Evolutionary conservation across 1,284 basidiomycete genomes (phyloP).

Genomic region (Veloporphyrellus conicus): DNA sequence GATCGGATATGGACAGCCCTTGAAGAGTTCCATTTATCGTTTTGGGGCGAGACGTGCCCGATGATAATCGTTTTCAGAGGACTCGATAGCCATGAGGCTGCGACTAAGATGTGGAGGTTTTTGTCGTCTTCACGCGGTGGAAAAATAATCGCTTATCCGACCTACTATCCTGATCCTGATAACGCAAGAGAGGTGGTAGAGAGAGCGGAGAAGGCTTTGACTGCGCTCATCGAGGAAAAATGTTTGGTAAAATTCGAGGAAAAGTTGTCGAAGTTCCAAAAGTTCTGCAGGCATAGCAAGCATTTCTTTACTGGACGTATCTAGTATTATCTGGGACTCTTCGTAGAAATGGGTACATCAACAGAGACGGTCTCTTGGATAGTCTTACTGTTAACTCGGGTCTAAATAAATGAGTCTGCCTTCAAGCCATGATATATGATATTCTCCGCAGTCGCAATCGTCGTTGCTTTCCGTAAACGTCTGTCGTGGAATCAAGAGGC

Average conservation of each 20-base stretch:
- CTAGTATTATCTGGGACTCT: constrained; percentile 8
- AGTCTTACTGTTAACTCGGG: too few species aligned
- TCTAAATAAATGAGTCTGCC: too few species aligned
- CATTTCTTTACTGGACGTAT: constrained; percentile 16
- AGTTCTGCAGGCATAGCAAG: constrained; percentile 17
- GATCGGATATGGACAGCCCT: constrained; percentile 18
- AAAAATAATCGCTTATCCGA: constrained; percentile 20
- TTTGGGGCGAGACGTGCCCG: constrained; percentile 23
- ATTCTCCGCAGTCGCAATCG: too few species aligned
- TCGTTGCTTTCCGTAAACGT: too few species aligned
- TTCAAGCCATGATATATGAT: too few species aligned
- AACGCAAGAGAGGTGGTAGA: constrained; percentile 14
- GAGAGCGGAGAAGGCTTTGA: constrained; percentile 19
- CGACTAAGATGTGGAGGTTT: constrained; percentile 15
- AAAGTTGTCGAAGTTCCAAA: constrained; percentile 24
- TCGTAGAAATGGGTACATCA: background rate
- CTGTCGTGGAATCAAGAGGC: too few species aligned
- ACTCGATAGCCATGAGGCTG: constrained; percentile 15
- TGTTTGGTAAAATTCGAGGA: constrained; percentile 22
- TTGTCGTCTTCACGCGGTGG: constrained; percentile 11
- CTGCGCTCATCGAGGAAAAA: constrained; percentile 21
- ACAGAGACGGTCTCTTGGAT: background rate
- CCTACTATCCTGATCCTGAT: constrained; percentile 19
- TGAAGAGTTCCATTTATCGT: constrained; percentile 17
- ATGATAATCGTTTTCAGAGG: constrained; percentile 25